phyloP scores from a whole-genome alignment of 2,329 filamentous ascomycete genomes.

The Cytospora piceicola region DNA sequence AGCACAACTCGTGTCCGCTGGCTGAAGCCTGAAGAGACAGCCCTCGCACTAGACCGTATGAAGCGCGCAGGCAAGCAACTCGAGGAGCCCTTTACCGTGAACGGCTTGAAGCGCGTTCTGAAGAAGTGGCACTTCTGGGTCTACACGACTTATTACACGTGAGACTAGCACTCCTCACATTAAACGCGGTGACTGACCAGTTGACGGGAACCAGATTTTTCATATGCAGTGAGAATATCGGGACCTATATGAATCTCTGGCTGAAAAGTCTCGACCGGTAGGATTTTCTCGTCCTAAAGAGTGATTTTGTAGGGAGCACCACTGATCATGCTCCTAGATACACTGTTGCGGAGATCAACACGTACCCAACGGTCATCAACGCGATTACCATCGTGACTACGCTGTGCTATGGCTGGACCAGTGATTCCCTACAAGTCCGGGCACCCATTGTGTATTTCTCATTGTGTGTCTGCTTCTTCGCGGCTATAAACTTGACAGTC shows the following conservation, averaged over 20 bases:
- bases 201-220: slow-evolving; percentile 32
- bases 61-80: slow-evolving; percentile 34
- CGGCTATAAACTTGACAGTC: slow-evolving; percentile 35
- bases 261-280: slow-evolving; percentile 33
- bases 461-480: slow-evolving; percentile 35
- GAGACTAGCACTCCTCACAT: neutral
- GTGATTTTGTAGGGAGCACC: too few relatives aligned
- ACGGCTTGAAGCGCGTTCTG: slow-evolving; percentile 35
- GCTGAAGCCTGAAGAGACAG: slow-evolving; percentile 35
- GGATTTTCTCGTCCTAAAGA: too few relatives aligned
- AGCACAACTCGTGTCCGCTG: slow-evolving; percentile 35
- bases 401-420: slow-evolving; percentile 37
- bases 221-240: slow-evolving; percentile 36
- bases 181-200: neutral
- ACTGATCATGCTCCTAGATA: slow-evolving; percentile 29
- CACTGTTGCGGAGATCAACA: slow-evolving; percentile 39
- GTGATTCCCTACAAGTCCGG: slow-evolving; percentile 36
- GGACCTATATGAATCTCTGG: slow-evolving; percentile 37
- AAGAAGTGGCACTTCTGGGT: slow-evolving; percentile 41
- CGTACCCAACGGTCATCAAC: slow-evolving; percentile 37
- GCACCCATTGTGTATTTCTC: slow-evolving; percentile 37
- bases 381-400: slow-evolving; percentile 37
- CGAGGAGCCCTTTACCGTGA: slow-evolving; percentile 32
- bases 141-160: slow-evolving; percentile 38
- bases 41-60: slow-evolving; percentile 35